Evolutionary conservation across 1,139 yeast species (phyloP), one percentile per base, ranked within the genome.

Genomic region (Debaryomyces psychrophilus): DNA sequence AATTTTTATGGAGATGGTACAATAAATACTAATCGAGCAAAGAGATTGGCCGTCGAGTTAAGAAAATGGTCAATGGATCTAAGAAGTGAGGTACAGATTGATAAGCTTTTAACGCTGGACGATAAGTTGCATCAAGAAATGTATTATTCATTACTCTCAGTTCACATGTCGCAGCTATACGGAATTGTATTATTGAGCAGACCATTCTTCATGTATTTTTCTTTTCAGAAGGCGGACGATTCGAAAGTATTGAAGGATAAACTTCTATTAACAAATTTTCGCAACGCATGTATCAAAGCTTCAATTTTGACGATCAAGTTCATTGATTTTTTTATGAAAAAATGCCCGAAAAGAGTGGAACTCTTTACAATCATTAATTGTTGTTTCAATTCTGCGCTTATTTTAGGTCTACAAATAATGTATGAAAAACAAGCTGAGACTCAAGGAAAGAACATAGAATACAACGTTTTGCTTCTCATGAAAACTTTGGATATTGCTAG

Each of bases 131-230:
- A n/a, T 7, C 6, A 33, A 18, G 55, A 53, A 18, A 58, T 60
- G 27, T 60, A 61, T 41, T 63, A 55, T 40, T 50, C 60, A 34
- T 53, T 64, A 2, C 58, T 71, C 14, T 59, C 69, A 11, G 58
- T 72, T 2, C 78, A 77, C 56, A 58, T 75, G 15, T 61, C 68
- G 8, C 72, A 75, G 47, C 57, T 77, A 31, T 66, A 67, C 54
- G 72, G 76, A 1, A 67, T 76, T 20, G 65, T 76, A 50, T 55
- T 77, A 23, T 58, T 77, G 17, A 64, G 78, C 27, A 63, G 80
- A 20, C 81, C 82, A 8, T 75, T 77, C 48, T 73, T 74, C 56
- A 68, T 74, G 57, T 71, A 33, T n/a, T 9, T 12, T 4, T 33
- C 36, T 33, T 33, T 33, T 33, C 36, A 33, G 11, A 26, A 26